A percentile compares a stretch with the other conserved stretches of the same genome.
phyloP scores from a whole-genome alignment of 306 rosid species.

The Urtica urens region DNA sequence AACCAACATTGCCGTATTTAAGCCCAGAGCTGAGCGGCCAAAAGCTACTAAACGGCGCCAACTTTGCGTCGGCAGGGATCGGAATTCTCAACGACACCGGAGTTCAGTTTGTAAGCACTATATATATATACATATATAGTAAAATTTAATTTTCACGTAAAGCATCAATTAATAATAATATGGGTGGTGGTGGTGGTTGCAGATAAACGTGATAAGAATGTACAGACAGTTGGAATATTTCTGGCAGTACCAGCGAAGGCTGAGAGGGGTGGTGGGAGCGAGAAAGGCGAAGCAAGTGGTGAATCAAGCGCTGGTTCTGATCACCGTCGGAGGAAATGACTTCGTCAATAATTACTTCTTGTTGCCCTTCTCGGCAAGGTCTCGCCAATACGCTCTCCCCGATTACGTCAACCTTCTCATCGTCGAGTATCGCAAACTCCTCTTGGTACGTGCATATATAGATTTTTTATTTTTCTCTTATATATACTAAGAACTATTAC shows the following conservation, averaged over 20 bases:
- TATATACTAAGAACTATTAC: neutral
- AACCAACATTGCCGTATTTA: constrained; percentile 52
- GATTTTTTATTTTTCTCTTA: neutral
- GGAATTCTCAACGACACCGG: constrained; percentile 85
- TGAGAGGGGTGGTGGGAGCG: constrained; percentile 27
- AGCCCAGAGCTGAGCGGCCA: constrained; percentile 51
- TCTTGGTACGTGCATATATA: constrained; percentile 35
- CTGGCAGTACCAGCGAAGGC: constrained; percentile 42
- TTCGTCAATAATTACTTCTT: constrained; percentile 67
- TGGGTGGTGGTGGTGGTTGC: constrained; percentile 2
- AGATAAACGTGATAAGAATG: constrained; percentile 61
- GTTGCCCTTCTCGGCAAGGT: constrained; percentile 48
- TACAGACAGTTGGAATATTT: constrained; percentile 45
- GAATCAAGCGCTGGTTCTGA: constrained; percentile 41
- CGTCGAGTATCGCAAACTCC: constrained; percentile 42
- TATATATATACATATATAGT: neutral
- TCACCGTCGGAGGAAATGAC: constrained; percentile 58
- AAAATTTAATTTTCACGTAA: neutral
- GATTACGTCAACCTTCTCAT: constrained; percentile 49
- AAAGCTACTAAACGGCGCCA: constrained; percentile 52
- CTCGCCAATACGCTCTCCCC: constrained; percentile 42
- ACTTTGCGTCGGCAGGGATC: constrained; percentile 72
- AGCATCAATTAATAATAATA: neutral
- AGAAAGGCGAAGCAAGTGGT: constrained; percentile 23
- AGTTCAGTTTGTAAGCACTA: constrained; percentile 48